These are phyloP conservation scores for Metschnikowia picachoensis DNA, from an alignment of 805 yeast genomes.

Conservation along the genomic window DNA sequence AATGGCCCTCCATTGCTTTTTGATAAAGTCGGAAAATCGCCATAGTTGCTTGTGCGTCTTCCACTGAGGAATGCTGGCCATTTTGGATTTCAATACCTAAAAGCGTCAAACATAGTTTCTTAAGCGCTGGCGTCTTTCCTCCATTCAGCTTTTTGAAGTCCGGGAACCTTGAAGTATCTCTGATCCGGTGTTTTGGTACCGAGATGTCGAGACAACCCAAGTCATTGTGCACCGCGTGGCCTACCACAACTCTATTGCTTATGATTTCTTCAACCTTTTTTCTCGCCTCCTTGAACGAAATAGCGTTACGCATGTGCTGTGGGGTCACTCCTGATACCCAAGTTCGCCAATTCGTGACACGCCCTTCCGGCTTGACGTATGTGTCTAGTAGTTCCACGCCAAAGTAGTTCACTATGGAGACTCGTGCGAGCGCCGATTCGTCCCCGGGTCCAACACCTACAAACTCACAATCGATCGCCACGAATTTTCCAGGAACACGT, in stretches of 20 bases:
- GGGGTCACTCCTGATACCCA: conserved; percentile 88
- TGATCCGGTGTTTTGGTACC: conserved; percentile 58
- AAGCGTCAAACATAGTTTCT: conserved; percentile 56
- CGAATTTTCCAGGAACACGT: conserved; percentile 59
- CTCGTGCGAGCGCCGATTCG: conserved; percentile 75
- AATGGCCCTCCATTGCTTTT: conserved; percentile 52
- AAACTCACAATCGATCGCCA: conserved; percentile 91
- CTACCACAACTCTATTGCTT: conserved; percentile 60
- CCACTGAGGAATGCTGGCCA: conserved; percentile 81
- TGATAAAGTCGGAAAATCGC: conserved; percentile 61
- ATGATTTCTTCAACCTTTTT: conserved; percentile 19
- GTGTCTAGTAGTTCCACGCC: conserved; percentile 70
- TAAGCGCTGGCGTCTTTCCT: conserved; percentile 73
- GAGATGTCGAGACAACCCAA: conserved; percentile 60
- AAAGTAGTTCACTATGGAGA: conserved; percentile 78
- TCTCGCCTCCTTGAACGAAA: conserved; percentile 66
- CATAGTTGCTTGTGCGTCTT: conserved; percentile 90
- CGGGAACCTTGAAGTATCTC: conserved; percentile 70
- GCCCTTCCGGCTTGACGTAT: conserved; percentile 70
- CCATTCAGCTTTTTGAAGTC: conserved; percentile 56
- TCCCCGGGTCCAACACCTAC: conserved; percentile 78
- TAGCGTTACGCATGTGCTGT: conserved; percentile 61
- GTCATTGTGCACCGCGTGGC: conserved; percentile 84
- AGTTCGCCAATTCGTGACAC: conserved; percentile 88
- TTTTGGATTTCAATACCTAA: conserved; percentile 61